Evolutionary conservation across 164 flowering plant species (phyloP).

Genomic region (Tinospora cordifolia): DNA sequence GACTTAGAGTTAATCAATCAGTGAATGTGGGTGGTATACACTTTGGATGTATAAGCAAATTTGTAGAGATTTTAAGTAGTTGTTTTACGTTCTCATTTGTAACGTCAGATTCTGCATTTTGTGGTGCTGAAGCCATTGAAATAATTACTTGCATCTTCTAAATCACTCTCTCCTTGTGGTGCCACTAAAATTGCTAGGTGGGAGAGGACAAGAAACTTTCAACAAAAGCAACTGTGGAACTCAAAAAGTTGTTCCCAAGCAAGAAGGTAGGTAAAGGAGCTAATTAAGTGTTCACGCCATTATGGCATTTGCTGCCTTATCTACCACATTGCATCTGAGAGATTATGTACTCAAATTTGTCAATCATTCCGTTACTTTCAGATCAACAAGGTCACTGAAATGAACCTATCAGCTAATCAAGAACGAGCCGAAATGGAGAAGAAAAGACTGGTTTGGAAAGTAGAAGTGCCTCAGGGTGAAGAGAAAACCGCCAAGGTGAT

Average conservation of each 20-base stretch:
- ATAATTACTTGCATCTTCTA: neutral
- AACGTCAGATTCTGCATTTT: neutral
- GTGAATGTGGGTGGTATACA: too few species aligned
- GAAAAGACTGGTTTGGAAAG: constrained; percentile 69
- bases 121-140: neutral
- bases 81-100: too few species aligned
- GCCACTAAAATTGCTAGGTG: constrained; percentile 27
- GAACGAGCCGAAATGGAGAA: constrained; percentile 73
- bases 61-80: neutral
- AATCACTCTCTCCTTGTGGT: neutral
- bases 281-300: neutral
- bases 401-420: constrained; percentile 80
- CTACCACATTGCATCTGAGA: neutral
- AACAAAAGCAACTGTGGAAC: constrained; percentile 46
- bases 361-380: constrained; percentile 23
- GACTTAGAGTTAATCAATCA: too few species aligned
- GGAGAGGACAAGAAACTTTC: constrained; percentile 84
- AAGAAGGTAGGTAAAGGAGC: constrained; percentile 74
- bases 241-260: constrained; percentile 57
- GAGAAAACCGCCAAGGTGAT: constrained; percentile 22
- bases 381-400: constrained; percentile 67
- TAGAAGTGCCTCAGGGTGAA: constrained; percentile 32
- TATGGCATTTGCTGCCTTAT: too few species aligned
- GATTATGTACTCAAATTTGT: neutral
- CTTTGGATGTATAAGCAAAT: too few species aligned